These are phyloP conservation scores for Kandelia obovata DNA, from an alignment of 345 rosid species.

Conservation along the genomic window DNA sequence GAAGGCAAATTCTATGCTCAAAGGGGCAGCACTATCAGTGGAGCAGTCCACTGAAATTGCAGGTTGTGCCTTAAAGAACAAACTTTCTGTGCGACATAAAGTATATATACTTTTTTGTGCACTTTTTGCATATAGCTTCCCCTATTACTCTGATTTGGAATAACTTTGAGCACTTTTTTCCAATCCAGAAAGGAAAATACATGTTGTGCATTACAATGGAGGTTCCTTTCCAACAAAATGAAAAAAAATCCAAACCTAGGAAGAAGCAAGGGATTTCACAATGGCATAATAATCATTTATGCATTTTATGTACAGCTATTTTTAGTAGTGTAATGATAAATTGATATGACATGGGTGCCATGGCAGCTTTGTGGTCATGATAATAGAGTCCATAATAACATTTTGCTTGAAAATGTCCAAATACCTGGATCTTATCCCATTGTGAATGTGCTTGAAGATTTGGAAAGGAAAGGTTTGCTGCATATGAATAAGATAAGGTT, in stretches of 20 bases:
- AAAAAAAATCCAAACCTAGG: neutral
- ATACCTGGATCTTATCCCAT: slow-evolving; percentile 25
- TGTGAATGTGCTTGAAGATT: slow-evolving; percentile 68
- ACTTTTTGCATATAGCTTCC: too few species aligned
- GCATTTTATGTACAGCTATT: neutral
- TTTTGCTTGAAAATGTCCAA: neutral
- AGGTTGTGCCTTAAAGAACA: neutral
- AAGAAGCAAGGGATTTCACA: neutral
- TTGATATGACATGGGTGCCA: too few species aligned
- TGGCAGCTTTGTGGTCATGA: too few species aligned
- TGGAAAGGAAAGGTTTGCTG: slow-evolving; percentile 54
- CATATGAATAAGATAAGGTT: slow-evolving; percentile 70
- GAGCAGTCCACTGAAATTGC: neutral
- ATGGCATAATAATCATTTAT: neutral
- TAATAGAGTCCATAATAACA: neutral
- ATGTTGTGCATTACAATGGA: neutral
- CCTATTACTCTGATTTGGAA: neutral
- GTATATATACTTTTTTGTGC: neutral
- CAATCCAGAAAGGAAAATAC: neutral
- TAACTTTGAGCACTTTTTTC: neutral
- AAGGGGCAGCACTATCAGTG: too few species aligned
- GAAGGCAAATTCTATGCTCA: neutral
- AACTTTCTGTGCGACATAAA: neutral
- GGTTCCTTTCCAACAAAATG: neutral
- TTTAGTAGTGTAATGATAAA: neutral